Percentiles rank a stretch among this genome's conserved stretches.
Conservation (phyloP, 176 grass and related monocot genomes). For the Aegilops sharonensis region DNA sequence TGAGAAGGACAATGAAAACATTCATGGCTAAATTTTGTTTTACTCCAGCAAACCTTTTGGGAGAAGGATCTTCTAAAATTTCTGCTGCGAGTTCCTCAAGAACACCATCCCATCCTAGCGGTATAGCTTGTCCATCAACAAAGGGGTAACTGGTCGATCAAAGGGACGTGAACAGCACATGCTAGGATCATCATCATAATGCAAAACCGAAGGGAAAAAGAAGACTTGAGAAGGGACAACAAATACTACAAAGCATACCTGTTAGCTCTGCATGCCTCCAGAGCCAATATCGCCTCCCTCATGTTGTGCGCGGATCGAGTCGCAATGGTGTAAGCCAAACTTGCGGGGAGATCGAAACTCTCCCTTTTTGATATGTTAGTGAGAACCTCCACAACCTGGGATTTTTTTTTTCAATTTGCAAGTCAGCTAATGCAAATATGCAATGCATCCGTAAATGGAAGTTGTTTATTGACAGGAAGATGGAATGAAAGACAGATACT, state of each 20-base stretch:
- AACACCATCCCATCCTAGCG: conserved; percentile 56
- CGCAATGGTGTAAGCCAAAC: conserved; percentile 49
- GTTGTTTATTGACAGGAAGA: too few species aligned
- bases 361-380: conserved; percentile 57
- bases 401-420: background rate
- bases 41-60: conserved; percentile 38
- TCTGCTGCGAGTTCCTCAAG: conserved; percentile 59
- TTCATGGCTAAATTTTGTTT: background rate
- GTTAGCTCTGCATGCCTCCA: conserved; percentile 71
- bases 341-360: conserved; percentile 51
- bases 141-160: conserved; percentile 59
- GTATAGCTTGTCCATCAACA: conserved; percentile 61
- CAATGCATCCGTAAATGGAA: background rate
- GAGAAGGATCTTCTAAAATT: conserved; percentile 59
- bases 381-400: conserved; percentile 59
- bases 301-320: conserved; percentile 58
- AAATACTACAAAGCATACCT: conserved; percentile 28
- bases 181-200: background rate
- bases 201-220: background rate
- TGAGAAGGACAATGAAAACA: background rate
- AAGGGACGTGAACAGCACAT: conserved; percentile 1
- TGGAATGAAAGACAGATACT: too few species aligned
- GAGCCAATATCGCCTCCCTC: conserved; percentile 67
- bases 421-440: background rate
- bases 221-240: conserved; percentile 1